Evolutionary conservation across 1,284 basidiomycete genomes (phyloP).

Genomic region (Cryptococcus jaspeensis): DNA sequence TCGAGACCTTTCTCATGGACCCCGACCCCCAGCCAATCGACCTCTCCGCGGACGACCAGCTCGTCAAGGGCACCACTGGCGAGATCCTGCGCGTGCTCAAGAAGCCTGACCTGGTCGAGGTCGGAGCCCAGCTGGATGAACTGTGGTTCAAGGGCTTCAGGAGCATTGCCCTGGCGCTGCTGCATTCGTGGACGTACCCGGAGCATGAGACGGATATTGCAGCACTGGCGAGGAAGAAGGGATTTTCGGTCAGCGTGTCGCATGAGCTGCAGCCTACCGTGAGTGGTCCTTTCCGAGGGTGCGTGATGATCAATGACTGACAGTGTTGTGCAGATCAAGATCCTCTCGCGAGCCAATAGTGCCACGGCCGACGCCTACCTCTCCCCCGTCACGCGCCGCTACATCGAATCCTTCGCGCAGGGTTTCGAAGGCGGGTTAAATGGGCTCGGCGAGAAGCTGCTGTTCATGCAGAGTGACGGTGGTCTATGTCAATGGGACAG

Average conservation of each 20-base stretch:
- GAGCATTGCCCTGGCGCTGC: slow-evolving; percentile 34
- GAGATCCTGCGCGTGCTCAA: slow-evolving; percentile 85
- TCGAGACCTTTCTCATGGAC: slow-evolving; percentile 27
- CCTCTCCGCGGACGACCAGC: slow-evolving; percentile 44
- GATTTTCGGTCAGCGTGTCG: slow-evolving; percentile 28
- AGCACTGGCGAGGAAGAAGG: slow-evolving; percentile 20
- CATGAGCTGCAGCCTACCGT: slow-evolving; percentile 39
- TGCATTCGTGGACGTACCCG: slow-evolving; percentile 12
- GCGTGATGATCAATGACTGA: no score
- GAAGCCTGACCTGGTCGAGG: slow-evolving; percentile 52
- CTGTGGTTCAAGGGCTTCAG: slow-evolving; percentile 36
- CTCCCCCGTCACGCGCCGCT: slow-evolving; percentile 53
- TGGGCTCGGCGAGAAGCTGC: slow-evolving; percentile 40
- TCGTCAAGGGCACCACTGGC: slow-evolving; percentile 54
- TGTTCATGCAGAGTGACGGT: slow-evolving; percentile 55
- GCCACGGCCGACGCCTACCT: slow-evolving; percentile 57
- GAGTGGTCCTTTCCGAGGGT: slow-evolving; percentile 4
- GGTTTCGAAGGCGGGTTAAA: slow-evolving; percentile 30
- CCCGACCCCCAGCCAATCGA: slow-evolving; percentile 16
- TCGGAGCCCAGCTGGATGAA: slow-evolving; percentile 29
- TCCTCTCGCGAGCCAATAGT: slow-evolving; percentile 55
- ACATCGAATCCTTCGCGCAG: slow-evolving; percentile 52
- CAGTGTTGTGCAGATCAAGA: slow-evolving; percentile 27
- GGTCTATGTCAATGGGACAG: slow-evolving; percentile 36
- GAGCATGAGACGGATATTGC: slow-evolving; percentile 24